phyloP scores from a whole-genome alignment of 768 basidiomycete genomes.

The Kwoniella dendrophila region DNA sequence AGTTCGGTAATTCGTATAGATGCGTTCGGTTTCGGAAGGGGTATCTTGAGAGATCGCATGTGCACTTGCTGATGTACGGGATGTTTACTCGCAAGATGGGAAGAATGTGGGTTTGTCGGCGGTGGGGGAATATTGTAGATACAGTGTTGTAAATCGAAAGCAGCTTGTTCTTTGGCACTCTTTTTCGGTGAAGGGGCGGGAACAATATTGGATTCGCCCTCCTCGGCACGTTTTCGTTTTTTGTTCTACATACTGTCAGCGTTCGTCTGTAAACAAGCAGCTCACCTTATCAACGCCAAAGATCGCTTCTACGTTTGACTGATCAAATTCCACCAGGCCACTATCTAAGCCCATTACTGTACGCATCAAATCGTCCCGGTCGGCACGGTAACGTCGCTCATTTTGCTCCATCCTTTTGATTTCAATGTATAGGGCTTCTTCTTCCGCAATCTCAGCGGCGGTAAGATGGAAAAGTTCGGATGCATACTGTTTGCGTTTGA shows the following conservation, averaged over 20 bases:
- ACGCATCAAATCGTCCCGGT: conserved; percentile 82
- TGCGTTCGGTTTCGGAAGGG: conserved; percentile 69
- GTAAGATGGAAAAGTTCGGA: conserved; percentile 84
- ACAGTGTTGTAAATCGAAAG: conserved; percentile 44
- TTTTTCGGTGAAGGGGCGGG: conserved; percentile 21
- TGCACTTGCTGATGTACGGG: conserved; percentile 63
- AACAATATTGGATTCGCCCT: conserved; percentile 22
- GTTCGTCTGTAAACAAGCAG: neutral
- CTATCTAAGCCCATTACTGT: conserved; percentile 84
- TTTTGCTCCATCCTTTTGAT: conserved; percentile 93
- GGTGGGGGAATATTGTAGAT: conserved; percentile 44
- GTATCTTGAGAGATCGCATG: conserved; percentile 83
- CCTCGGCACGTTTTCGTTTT: conserved; percentile 51
- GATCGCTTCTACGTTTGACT: conserved; percentile 33
- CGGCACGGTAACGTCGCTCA: conserved; percentile 81
- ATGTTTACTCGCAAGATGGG: conserved; percentile 49
- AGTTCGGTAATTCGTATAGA: conserved; percentile 75
- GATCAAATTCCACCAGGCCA: conserved; percentile 68
- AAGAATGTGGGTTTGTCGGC: conserved; percentile 33
- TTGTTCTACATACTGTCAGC: conserved; percentile 34
- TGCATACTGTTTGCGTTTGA: conserved; percentile 84
- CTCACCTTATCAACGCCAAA: conserved; percentile 51
- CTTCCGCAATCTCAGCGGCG: conserved; percentile 84
- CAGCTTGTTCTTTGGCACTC: conserved; percentile 39
- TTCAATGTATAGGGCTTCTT: conserved; percentile 91